Conservation (phyloP, 768 basidiomycete genomes). For the Leucocoprinus sp. region DNA sequence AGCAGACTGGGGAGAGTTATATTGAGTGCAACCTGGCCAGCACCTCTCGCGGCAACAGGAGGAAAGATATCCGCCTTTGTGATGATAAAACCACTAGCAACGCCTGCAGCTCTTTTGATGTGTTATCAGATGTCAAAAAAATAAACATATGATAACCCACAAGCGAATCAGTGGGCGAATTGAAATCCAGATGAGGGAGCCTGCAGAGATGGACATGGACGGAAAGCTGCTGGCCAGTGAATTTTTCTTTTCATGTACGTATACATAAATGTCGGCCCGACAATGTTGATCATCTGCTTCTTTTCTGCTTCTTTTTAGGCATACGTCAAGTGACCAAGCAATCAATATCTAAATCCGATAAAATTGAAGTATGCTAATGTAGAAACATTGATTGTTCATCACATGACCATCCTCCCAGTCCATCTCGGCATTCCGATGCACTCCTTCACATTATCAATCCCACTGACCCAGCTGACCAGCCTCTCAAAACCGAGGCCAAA, state of each 20-base stretch:
- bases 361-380: too few species aligned
- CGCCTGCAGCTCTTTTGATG: slow-evolving; percentile 45
- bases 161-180: background rate
- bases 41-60: slow-evolving; percentile 46
- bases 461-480: slow-evolving; percentile 78
- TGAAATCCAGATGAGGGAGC: background rate
- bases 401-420: slow-evolving; percentile 72
- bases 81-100: slow-evolving; percentile 45
- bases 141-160: background rate
- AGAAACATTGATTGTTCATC: slow-evolving; percentile 14
- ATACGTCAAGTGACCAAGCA: too few species aligned
- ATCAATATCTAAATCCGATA: too few species aligned
- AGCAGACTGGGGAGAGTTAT: slow-evolving; percentile 55
- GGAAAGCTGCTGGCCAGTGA: too few species aligned
- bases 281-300: too few species aligned
- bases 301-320: too few species aligned
- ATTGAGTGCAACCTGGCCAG: slow-evolving; percentile 56
- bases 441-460: slow-evolving; percentile 86
- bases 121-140: too few species aligned
- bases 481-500: slow-evolving; percentile 97
- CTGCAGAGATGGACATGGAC: background rate
- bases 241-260: too few species aligned
- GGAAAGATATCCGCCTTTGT: slow-evolving; percentile 58
- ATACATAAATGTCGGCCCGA: too few species aligned
- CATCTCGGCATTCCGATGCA: slow-evolving; percentile 89